phyloP scores from a whole-genome alignment of 2,329 filamentous ascomycete genomes.

The Alternaria triticimaculans region DNA sequence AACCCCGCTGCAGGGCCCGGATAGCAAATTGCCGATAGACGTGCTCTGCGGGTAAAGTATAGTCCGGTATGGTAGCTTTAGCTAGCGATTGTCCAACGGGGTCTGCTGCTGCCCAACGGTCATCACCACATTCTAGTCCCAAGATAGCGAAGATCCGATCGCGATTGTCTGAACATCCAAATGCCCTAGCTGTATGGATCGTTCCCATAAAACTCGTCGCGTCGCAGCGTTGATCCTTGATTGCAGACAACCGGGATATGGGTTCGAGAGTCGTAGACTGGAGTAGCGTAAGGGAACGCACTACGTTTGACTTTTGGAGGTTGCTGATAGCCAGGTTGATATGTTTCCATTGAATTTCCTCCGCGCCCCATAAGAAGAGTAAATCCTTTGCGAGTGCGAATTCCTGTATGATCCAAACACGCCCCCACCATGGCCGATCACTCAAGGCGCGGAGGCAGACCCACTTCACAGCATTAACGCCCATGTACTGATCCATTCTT shows the following conservation, averaged over 20 bases:
- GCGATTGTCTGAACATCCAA: neutral
- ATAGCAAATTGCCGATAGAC: neutral
- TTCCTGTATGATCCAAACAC: neutral
- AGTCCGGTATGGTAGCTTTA: neutral
- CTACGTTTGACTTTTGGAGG: rapidly evolving
- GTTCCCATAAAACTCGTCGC: neutral
- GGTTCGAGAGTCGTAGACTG: rapidly evolving
- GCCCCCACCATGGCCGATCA: neutral
- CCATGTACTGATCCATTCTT: too few relatives aligned
- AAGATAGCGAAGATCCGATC: neutral
- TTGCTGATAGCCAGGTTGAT: neutral
- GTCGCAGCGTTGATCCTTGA: neutral
- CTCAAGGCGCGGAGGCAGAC: too few relatives aligned
- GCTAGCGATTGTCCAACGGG: neutral
- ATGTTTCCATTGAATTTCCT: neutral
- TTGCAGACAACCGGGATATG: neutral
- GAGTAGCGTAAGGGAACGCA: rapidly evolving
- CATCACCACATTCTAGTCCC: neutral
- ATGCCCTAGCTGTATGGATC: neutral
- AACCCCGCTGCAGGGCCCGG: neutral
- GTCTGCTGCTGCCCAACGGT: neutral
- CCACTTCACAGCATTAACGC: too few relatives aligned
- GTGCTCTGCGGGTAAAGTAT: neutral
- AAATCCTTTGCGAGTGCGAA: neutral
- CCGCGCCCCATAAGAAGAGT: neutral